phyloP scores from a whole-genome alignment of 768 basidiomycete genomes.

The Albatrellus ellisii region DNA sequence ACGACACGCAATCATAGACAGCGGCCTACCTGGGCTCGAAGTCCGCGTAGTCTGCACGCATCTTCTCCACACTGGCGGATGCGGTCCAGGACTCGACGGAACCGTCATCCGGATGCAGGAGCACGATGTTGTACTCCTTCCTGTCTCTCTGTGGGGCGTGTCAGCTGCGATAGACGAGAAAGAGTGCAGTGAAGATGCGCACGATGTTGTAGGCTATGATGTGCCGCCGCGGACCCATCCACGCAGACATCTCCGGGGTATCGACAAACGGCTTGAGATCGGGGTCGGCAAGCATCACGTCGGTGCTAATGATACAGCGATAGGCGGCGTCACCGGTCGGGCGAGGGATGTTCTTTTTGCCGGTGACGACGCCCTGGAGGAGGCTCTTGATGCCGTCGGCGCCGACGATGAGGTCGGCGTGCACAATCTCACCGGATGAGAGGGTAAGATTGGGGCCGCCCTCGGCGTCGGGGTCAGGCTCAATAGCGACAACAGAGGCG shows the following conservation, averaged over 20 bases:
- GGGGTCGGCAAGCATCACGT: conserved; percentile 32
- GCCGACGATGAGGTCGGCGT: conserved; percentile 25
- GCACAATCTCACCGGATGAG: conserved; percentile 22
- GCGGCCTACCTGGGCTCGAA: conserved; percentile 26
- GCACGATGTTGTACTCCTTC: conserved; percentile 24
- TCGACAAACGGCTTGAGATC: conserved; percentile 39
- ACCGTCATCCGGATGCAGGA: conserved; percentile 26
- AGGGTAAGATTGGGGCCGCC: conserved; percentile 23
- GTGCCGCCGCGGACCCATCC: conserved; percentile 43
- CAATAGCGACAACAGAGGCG: conserved; percentile 20
- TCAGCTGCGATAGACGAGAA: conserved; percentile 5
- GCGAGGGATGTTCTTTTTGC: conserved; percentile 26
- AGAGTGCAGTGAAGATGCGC: conserved; percentile 2
- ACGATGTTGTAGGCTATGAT: conserved; percentile 34
- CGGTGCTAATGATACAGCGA: conserved; percentile 36
- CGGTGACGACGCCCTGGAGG: conserved; percentile 36
- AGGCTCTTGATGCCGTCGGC: conserved; percentile 35
- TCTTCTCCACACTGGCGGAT: conserved; percentile 29
- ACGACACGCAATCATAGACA: not conserved
- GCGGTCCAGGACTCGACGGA: conserved; percentile 30
- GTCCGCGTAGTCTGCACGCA: conserved; percentile 27
- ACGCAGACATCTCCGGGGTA: conserved; percentile 36
- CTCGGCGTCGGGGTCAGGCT: conserved; percentile 17
- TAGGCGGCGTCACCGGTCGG: conserved; percentile 56
- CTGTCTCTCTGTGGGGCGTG: conserved; percentile 18